A percentile compares a stretch with the other conserved stretches of the same genome.
Evolutionary conservation across 202 grass and related monocot species (phyloP).

Genomic region (Setaria italica): DNA sequence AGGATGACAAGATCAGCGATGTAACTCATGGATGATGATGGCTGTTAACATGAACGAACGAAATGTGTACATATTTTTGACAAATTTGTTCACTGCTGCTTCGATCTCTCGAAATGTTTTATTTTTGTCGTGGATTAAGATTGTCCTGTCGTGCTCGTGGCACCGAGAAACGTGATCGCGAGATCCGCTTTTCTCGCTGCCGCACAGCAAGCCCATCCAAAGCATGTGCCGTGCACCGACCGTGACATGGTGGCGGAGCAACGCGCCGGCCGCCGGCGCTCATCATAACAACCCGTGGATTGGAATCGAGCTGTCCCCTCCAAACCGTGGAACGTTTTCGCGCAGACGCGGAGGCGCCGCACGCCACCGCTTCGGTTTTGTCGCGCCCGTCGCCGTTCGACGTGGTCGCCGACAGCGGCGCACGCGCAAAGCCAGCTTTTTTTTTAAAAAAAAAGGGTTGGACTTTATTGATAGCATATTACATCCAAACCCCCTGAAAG

Average conservation of each 20-base stretch:
- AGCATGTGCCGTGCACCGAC: conserved; percentile 26
- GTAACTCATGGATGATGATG: not conserved
- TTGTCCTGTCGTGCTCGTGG: not conserved
- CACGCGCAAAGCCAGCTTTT: conserved; percentile 6
- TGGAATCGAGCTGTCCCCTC: not conserved
- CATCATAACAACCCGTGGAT: not conserved
- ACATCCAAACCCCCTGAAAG: no score
- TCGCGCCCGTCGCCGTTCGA: not conserved
- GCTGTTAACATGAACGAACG: not conserved
- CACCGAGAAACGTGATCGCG: not conserved
- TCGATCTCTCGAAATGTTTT: no score
- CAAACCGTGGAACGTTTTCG: not conserved
- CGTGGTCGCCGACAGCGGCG: not conserved
- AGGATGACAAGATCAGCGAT: not conserved
- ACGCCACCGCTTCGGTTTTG: not conserved
- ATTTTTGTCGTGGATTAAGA: not conserved
- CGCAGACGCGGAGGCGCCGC: not conserved
- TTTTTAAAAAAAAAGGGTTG: no score
- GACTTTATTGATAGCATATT: no score
- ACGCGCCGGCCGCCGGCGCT: not conserved
- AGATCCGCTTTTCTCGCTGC: conserved; percentile 31
- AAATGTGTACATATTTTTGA: conserved; percentile 26
- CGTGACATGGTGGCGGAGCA: not conserved
- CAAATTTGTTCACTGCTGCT: not conserved
- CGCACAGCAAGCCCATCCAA: not conserved